phyloP scores from a whole-genome alignment of 2,329 filamentous ascomycete genomes.

The Fusarium equiseti region DNA sequence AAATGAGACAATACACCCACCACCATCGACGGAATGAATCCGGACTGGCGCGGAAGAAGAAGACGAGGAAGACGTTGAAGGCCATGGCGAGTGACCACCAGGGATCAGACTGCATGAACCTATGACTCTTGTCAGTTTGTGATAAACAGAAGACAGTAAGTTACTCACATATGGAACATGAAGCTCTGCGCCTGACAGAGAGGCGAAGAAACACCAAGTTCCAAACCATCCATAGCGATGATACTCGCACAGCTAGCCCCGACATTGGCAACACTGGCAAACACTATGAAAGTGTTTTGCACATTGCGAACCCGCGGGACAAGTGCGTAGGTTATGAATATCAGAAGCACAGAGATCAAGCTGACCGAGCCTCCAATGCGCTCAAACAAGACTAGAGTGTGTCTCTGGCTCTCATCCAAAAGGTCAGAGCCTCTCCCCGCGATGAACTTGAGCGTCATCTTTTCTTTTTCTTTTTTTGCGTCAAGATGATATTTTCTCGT shows the following conservation, averaged over 20 bases:
- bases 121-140: conserved; percentile 51
- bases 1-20: conserved; percentile 76
- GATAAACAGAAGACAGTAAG: conserved; percentile 54
- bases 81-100: conserved; percentile 87
- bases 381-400: conserved; percentile 62
- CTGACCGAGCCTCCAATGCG: conserved; percentile 67
- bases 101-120: conserved; percentile 82
- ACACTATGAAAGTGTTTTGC: conserved; percentile 72
- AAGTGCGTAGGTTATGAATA: conserved; percentile 64
- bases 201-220: conserved; percentile 62
- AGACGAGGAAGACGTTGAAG: conserved; percentile 80
- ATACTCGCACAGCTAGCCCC: conserved; percentile 74
- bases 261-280: conserved; percentile 70
- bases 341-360: conserved; percentile 62
- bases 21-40: conserved; percentile 79
- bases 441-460: conserved; percentile 33
- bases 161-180: conserved; percentile 73
- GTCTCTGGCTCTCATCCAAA: conserved; percentile 54
- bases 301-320: conserved; percentile 68
- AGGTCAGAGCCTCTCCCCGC: conserved; percentile 40
- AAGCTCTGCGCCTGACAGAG: conserved; percentile 74
- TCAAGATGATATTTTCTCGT: not conserved
- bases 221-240: conserved; percentile 75
- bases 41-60: conserved; percentile 69
- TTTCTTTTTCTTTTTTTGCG: not conserved